Evolutionary conservation across 2,329 filamentous ascomycete species (phyloP).

Genomic region (Verticillium albo-atrum): DNA sequence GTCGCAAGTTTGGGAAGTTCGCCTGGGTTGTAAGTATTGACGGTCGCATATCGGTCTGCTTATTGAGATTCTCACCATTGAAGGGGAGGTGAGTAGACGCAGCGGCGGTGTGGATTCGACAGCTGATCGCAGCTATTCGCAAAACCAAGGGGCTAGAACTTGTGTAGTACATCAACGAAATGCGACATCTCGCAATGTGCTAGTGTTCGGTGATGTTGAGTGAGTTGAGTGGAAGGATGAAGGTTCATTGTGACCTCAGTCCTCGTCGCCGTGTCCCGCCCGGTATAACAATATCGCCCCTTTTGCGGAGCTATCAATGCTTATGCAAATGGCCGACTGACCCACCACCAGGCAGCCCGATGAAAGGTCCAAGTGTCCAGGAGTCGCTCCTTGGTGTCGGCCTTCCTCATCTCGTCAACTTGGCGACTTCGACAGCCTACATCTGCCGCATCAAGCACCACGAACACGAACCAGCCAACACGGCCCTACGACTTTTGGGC

Average conservation of each 20-base stretch:
- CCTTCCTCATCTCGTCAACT: not conserved
- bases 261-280: not conserved
- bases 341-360: not conserved
- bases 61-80: not conserved
- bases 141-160: no score
- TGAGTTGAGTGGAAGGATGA: no score
- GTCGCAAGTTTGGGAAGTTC: constrained; percentile 87
- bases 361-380: constrained; percentile 2
- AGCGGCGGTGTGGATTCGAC: no score
- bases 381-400: not conserved
- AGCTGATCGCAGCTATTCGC: no score
- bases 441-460: not conserved
- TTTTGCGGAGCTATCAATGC: not conserved
- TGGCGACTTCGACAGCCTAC: not conserved
- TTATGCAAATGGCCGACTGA: not conserved
- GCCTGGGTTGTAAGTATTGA: constrained; percentile 44
- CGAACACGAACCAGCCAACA: not conserved
- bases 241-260: no score
- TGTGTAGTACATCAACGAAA: no score
- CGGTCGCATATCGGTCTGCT: not conserved
- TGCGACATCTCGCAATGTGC: no score
- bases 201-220: no score
- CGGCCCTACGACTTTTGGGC: not conserved
- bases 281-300: not conserved
- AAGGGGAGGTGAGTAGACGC: no score